phyloP scores from a whole-genome alignment of 2,329 filamentous ascomycete genomes.

The Cladosporium colombiae region DNA sequence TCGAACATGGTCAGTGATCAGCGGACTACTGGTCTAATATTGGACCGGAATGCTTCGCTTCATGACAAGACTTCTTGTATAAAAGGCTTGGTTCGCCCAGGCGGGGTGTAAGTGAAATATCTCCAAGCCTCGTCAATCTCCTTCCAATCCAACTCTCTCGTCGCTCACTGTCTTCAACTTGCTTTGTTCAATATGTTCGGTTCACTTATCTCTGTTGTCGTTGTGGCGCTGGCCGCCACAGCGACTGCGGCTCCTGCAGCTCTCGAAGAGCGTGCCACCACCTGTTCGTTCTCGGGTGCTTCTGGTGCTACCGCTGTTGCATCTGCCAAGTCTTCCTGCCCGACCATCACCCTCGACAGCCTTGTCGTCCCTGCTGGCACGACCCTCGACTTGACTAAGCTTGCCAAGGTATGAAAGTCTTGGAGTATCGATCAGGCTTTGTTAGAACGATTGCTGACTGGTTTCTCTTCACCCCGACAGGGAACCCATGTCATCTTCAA shows the following conservation, averaged over 20 bases:
- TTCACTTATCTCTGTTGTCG: neutral
- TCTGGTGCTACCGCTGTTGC: conserved; percentile 8
- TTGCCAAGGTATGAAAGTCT: conserved; percentile 28
- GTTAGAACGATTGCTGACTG: neutral
- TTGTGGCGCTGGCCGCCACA: conserved; percentile 14
- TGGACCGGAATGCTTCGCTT: neutral
- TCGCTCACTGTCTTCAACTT: neutral
- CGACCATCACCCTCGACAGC: conserved; percentile 40
- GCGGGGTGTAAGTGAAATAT: neutral
- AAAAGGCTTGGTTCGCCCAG: neutral
- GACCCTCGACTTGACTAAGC: conserved; percentile 41
- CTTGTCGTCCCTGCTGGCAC: conserved; percentile 40
- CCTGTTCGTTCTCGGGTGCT: conserved; percentile 10
- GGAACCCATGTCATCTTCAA: conserved; percentile 58
- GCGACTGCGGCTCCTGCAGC: neutral
- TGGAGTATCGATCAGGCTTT: neutral
- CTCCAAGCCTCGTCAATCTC: neutral
- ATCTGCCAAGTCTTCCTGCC: conserved; percentile 30
- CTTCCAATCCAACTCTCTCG: neutral
- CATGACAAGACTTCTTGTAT: neutral
- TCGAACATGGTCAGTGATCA: neutral
- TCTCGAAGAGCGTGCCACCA: neutral
- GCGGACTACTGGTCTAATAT: neutral
- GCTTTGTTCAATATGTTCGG: neutral
- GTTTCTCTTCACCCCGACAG: neutral